Conservation (phyloP, 768 basidiomycete species). For the Hygrocybe punicea region DNA sequence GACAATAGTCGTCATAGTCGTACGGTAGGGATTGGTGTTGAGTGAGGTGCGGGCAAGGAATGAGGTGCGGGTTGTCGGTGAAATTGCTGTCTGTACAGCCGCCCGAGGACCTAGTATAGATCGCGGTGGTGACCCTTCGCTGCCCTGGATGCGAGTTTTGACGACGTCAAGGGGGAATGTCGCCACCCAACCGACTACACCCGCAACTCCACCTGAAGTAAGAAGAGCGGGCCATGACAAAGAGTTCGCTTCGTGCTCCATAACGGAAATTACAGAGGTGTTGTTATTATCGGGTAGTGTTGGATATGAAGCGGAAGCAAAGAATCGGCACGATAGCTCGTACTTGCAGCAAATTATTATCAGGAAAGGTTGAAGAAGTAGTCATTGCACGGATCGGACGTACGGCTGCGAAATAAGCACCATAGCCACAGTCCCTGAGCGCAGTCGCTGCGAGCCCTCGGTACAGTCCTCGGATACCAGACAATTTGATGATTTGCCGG, state of each 20-base stretch:
- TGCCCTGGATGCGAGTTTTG: slow-evolving; percentile 83
- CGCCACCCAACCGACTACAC: slow-evolving; percentile 69
- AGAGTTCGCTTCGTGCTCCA: slow-evolving; percentile 38
- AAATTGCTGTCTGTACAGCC: neutral
- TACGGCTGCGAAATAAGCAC: slow-evolving; percentile 79
- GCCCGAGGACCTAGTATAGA: slow-evolving; percentile 9
- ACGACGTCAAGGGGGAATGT: slow-evolving; percentile 90
- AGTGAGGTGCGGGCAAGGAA: neutral
- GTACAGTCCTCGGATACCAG: slow-evolving; percentile 68
- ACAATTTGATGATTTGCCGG: slow-evolving; percentile 48
- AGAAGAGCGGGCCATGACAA: slow-evolving; percentile 58
- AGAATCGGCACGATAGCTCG: slow-evolving; percentile 58
- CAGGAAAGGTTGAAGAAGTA: slow-evolving; percentile 5
- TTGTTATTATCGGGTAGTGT: neutral
- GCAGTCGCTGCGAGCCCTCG: slow-evolving; percentile 73
- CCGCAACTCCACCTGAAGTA: slow-evolving; percentile 73
- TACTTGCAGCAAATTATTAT: slow-evolving; percentile 39
- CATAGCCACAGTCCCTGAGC: slow-evolving; percentile 76
- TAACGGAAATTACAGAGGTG: neutral
- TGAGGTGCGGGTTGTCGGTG: neutral
- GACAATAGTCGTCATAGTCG: slow-evolving; percentile 54
- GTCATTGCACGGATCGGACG: slow-evolving; percentile 23
- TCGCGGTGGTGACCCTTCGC: slow-evolving; percentile 13
- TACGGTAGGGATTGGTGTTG: slow-evolving; percentile 52
- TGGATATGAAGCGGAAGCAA: slow-evolving; percentile 35